Evolutionary conservation across 768 basidiomycete species (phyloP).

Genomic region (Cubamyces sp.): DNA sequence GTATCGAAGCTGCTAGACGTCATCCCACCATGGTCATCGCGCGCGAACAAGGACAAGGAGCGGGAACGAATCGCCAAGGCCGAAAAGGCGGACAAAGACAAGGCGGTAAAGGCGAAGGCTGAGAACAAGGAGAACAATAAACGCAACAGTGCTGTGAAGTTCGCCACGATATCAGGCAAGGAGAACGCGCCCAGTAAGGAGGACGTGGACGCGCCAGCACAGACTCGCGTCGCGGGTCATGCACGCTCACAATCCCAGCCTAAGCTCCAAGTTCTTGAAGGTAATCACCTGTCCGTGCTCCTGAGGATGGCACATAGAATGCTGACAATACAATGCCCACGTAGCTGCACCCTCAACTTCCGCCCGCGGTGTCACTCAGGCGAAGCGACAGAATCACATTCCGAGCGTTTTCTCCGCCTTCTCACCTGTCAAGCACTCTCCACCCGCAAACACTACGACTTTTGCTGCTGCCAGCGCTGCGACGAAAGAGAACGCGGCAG

Average conservation of each 20-base stretch:
- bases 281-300: conserved; percentile 13
- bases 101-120: conserved; percentile 12
- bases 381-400: conserved; percentile 15
- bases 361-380: conserved; percentile 12
- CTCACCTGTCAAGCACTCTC: conserved; percentile 29
- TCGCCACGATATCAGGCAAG: conserved; percentile 14
- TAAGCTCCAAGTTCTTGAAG: conserved; percentile 30
- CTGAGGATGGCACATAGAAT: no score
- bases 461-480: neutral
- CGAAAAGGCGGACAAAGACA: conserved; percentile 19
- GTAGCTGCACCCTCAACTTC: neutral
- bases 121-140: conserved; percentile 20
- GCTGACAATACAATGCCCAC: no score
- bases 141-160: conserved; percentile 1
- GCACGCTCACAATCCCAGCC: conserved; percentile 43
- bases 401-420: conserved; percentile 28
- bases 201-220: neutral
- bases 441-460: conserved; percentile 11
- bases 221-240: conserved; percentile 8
- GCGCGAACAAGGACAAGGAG: conserved; percentile 26
- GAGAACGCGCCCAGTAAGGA: conserved; percentile 10
- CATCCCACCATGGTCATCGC: conserved; percentile 39
- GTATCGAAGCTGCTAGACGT: conserved; percentile 39
- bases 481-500: conserved; percentile 25
- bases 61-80: conserved; percentile 18